These are phyloP conservation scores for Lavandula angustifolia DNA, from an alignment of 257 asterid species.

Conservation along the genomic window DNA sequence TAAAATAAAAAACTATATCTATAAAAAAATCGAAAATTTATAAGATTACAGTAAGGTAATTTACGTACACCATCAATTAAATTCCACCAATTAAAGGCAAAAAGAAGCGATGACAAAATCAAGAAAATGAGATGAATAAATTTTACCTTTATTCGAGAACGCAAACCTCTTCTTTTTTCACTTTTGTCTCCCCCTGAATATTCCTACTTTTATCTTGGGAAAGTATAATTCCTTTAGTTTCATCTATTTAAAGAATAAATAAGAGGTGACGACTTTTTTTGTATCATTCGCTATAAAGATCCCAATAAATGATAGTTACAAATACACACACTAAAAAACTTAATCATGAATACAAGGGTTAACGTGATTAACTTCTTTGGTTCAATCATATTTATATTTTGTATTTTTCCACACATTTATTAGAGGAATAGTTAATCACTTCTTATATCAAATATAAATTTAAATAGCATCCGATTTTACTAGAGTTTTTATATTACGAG, in stretches of 20 bases:
- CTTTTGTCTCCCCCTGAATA: constrained; percentile 19
- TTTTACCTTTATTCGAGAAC: constrained; percentile 17
- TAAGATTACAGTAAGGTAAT: no score
- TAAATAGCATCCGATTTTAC: no score
- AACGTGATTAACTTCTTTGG: no score
- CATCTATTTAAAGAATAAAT: constrained; percentile 10
- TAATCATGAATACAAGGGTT: neutral
- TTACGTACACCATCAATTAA: neutral
- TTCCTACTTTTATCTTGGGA: constrained; percentile 14
- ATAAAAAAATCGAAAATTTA: no score
- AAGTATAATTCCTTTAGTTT: constrained; percentile 18
- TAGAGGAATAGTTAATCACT: no score
- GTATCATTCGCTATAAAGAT: constrained; percentile 6
- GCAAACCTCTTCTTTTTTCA: neutral
- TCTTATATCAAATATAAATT: no score
- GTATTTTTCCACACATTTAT: no score
- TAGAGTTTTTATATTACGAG: no score
- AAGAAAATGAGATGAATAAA: constrained; percentile 19
- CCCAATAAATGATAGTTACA: neutral
- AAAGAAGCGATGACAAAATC: neutral
- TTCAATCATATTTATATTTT: no score
- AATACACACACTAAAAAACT: neutral
- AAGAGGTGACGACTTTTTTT: neutral
- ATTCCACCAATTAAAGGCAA: neutral
- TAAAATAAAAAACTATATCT: no score